Evolutionary conservation across 306 rosid species (phyloP), one percentile per base, ranked within the genome.

Genomic region (Begonia loranthoides): DNA sequence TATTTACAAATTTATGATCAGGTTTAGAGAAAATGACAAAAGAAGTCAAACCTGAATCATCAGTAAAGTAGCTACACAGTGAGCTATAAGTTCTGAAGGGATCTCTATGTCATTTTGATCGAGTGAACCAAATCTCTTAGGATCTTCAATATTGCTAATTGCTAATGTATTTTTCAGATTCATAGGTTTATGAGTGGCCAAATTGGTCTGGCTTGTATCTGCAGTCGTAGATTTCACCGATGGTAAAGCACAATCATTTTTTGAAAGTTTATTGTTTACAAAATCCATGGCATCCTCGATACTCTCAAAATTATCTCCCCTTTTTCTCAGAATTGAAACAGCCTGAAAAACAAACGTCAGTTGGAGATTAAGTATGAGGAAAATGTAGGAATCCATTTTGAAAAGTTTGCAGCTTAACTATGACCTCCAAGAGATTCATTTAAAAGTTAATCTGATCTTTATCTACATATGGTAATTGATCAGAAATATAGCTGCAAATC

Each of bases 61-160:
- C 69, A 85, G 70, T 67, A 82, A 67, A 45, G 90, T 81, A n/a
- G 97, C 95, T 33, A 85, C 78, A 76, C 95, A 85, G 59, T 73
- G 83, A 66, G 84, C 76, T 56, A 85, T 82, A 39, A 85, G 90
- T 54, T 89, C 90, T 16, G 87, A 75, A 64, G 88, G 95, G 66
- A 82, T 53, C 72, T 80, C 72, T 51, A 66, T 64, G 63, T 79
- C 90, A 39, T 69, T 76, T 69, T 69, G 84, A 59, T 77, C 74
- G 50, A 78, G 54, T 50, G 68, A 53, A 45, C 66, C 54, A 50
- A 75, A 66, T 53, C 65, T 75, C 60, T 69, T 74, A 19, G 83
- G 65, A 66, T 78, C 82, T 34, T 61, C 75, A 45, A 51, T 56
- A 51, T 60, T 66, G 57, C 68, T 53, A 53, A 56, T 70, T 61